These are phyloP conservation scores for Rhizopus stolonifer DNA, from an alignment of 371 early-diverging fungal genomes.

Conservation along the genomic window DNA sequence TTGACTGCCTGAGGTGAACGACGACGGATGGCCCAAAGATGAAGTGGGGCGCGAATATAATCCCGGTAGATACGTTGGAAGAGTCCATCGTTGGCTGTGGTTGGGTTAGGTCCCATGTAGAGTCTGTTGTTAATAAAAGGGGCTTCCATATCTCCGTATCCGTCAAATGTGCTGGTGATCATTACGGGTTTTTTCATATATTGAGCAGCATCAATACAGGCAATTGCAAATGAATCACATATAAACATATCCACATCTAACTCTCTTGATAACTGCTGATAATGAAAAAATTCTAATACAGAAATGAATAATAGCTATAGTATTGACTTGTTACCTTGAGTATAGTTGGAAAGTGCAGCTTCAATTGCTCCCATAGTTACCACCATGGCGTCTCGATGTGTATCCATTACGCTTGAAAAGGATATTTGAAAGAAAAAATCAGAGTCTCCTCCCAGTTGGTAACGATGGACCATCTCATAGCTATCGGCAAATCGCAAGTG, in stretches of 20 bases:
- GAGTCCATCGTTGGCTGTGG: constrained; percentile 5
- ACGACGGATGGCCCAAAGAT: not conserved
- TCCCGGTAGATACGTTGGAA: not conserved
- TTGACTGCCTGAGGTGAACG: not conserved
- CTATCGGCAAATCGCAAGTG: constrained; percentile 16
- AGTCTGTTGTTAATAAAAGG: constrained; percentile 22
- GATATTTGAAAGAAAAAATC: not conserved
- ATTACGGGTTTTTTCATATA: constrained; percentile 3
- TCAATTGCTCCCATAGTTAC: not conserved
- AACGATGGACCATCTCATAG: constrained; percentile 13
- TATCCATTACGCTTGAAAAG: not conserved
- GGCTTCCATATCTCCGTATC: constrained; percentile 8
- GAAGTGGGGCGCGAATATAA: not conserved
- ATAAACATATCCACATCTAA: constrained; percentile 4
- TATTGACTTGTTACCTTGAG: too few species aligned
- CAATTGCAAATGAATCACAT: constrained; percentile 8
- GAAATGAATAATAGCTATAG: not conserved
- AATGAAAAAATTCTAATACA: constrained; percentile 4
- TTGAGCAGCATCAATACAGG: constrained; percentile 7
- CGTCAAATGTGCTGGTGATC: not conserved
- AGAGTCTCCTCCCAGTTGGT: constrained; percentile 4
- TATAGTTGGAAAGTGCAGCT: not conserved
- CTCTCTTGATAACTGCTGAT: not conserved
- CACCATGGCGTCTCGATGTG: not conserved
- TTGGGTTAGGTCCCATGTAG: constrained; percentile 5